Evolutionary conservation across 805 yeast genomes (phyloP).

Genomic region (Teunomyces pallodes): DNA sequence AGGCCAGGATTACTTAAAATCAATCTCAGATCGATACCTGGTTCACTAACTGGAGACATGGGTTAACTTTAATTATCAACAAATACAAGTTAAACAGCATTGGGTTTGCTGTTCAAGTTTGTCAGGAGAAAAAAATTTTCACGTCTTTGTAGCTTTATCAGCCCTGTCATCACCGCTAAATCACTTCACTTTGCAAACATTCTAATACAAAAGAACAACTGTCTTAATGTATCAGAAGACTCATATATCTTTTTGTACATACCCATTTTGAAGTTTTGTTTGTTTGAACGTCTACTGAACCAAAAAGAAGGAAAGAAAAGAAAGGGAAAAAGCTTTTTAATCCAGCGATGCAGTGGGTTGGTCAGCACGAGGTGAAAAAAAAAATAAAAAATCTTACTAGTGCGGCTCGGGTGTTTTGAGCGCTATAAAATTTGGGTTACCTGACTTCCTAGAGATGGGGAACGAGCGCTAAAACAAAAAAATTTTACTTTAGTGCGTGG

Average conservation of each 20-base stretch:
- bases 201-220: not conserved
- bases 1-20: too few species aligned
- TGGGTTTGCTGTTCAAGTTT: not conserved
- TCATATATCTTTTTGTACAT: conserved; percentile 16
- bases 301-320: conserved; percentile 18
- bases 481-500: conserved; percentile 2
- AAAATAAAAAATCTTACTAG: not conserved
- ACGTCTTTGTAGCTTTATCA: not conserved
- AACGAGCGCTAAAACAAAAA: not conserved
- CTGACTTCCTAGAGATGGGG: conserved; percentile 1
- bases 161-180: not conserved
- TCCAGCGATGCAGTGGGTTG: conserved; percentile 6
- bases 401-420: not conserved
- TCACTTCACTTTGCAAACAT: not conserved
- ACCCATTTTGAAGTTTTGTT: conserved; percentile 34
- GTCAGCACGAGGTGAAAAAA: conserved; percentile 16
- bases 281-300: conserved; percentile 20
- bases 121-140: conserved; percentile 2
- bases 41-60: too few species aligned
- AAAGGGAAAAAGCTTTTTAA: conserved; percentile 14
- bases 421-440: not conserved
- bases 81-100: not conserved
- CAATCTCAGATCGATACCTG: too few species aligned
- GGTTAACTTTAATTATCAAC: not conserved
- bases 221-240: not conserved